These are phyloP conservation scores for Oryza brachyantha DNA, from an alignment of 176 grass and related monocot species.

Conservation along the genomic window DNA sequence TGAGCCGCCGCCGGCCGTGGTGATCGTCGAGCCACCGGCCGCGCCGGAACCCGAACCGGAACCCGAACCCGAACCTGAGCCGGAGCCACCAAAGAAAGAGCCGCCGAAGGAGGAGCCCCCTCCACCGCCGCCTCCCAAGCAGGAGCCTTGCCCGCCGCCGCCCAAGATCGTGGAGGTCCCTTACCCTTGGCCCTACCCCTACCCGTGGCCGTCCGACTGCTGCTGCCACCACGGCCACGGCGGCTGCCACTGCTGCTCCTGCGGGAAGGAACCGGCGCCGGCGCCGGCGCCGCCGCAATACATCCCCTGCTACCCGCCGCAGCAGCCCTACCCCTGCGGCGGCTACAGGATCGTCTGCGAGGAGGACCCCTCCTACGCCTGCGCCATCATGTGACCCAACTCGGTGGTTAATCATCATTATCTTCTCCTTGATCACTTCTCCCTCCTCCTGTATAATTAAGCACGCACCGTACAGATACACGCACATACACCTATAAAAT, in stretches of 20 bases:
- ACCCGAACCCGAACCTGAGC: neutral
- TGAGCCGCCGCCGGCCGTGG: neutral
- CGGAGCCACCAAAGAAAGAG: neutral
- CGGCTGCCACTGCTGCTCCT: slow-evolving; percentile 83
- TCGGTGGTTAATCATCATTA: neutral
- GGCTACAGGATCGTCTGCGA: slow-evolving; percentile 74
- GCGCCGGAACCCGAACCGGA: neutral
- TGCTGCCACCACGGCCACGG: slow-evolving; percentile 59
- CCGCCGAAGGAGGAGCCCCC: too few species aligned
- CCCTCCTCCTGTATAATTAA: slow-evolving; percentile 2
- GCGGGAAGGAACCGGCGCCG: slow-evolving; percentile 45
- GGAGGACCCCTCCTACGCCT: slow-evolving; percentile 56
- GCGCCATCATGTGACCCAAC: slow-evolving; percentile 65
- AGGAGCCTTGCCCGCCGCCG: neutral
- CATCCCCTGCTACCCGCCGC: slow-evolving; percentile 20
- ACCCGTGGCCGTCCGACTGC: slow-evolving; percentile 58
- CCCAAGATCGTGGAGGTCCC: slow-evolving; percentile 31
- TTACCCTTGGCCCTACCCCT: slow-evolving; percentile 55
- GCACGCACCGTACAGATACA: slow-evolving; percentile 12
- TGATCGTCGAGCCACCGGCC: neutral
- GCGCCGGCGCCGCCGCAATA: slow-evolving; percentile 28
- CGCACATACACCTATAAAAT: neutral
- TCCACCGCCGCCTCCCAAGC: slow-evolving; percentile 1
- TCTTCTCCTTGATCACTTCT: neutral
- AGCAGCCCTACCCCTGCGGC: slow-evolving; percentile 35